These are phyloP conservation scores for Solanum habrochaites DNA, from an alignment of 257 asterid genomes.

Conservation along the genomic window DNA sequence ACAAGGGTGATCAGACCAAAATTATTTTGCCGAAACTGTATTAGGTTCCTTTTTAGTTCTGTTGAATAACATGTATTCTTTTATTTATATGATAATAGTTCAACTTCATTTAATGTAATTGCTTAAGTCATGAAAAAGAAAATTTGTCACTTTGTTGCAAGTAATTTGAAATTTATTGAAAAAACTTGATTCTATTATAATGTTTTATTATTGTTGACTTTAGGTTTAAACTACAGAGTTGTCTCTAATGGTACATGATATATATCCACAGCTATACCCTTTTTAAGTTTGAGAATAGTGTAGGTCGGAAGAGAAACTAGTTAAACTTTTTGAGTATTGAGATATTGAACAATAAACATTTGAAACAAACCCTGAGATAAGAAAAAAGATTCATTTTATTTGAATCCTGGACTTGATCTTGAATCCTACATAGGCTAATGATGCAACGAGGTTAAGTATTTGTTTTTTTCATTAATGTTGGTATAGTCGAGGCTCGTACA, in stretches of 20 bases:
- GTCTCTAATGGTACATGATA: not conserved
- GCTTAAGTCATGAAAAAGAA: not conserved
- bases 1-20: not conserved
- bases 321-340: not conserved
- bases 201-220: not conserved
- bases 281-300: no score
- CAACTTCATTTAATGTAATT: not conserved
- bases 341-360: not conserved
- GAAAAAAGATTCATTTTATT: not conserved
- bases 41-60: not conserved
- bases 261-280: no score
- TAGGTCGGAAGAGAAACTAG: not conserved
- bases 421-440: not conserved
- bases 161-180: not conserved
- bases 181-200: not conserved
- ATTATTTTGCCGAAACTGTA: no score
- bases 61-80: not conserved
- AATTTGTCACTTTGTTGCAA: not conserved
- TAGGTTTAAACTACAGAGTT: not conserved
- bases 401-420: not conserved
- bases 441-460: not conserved
- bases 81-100: not conserved
- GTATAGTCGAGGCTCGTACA: not conserved
- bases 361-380: not conserved
- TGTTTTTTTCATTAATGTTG: not conserved